A percentile compares a stretch with the other conserved stretches of the same genome.
These are phyloP conservation scores for Populus ilicifolia DNA, from an alignment of 345 rosid species.

Conservation along the genomic window DNA sequence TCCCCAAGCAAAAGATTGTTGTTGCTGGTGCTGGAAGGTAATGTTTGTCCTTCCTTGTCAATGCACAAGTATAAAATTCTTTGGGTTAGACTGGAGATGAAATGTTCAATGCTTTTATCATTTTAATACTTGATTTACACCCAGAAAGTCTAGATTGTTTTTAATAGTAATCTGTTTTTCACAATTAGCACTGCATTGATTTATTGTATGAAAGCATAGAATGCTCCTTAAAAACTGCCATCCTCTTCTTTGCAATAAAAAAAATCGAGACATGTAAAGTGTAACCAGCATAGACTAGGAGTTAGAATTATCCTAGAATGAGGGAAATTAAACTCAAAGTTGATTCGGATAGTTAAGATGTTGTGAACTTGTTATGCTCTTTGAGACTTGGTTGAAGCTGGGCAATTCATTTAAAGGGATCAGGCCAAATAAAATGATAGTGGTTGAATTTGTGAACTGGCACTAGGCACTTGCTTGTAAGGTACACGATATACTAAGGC, in stretches of 20 bases:
- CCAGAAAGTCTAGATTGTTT: neutral
- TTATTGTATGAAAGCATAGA: neutral
- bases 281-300: neutral
- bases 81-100: neutral
- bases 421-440: neutral
- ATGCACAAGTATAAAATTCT: neutral
- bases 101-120: neutral
- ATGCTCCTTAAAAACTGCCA: neutral
- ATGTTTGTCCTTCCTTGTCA: conserved; percentile 10
- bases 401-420: neutral
- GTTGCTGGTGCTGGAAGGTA: conserved; percentile 99
- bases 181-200: neutral
- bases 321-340: neutral
- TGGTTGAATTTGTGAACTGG: neutral
- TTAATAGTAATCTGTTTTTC: neutral
- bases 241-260: neutral
- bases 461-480: neutral
- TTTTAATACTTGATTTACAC: neutral
- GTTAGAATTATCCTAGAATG: neutral
- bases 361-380: conserved; percentile 5
- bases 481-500: neutral
- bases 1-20: conserved; percentile 93
- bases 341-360: neutral
- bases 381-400: neutral
- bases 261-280: neutral